Evolutionary conservation across 768 basidiomycete species (phyloP).

Genomic region (Suillus ampliporus): DNA sequence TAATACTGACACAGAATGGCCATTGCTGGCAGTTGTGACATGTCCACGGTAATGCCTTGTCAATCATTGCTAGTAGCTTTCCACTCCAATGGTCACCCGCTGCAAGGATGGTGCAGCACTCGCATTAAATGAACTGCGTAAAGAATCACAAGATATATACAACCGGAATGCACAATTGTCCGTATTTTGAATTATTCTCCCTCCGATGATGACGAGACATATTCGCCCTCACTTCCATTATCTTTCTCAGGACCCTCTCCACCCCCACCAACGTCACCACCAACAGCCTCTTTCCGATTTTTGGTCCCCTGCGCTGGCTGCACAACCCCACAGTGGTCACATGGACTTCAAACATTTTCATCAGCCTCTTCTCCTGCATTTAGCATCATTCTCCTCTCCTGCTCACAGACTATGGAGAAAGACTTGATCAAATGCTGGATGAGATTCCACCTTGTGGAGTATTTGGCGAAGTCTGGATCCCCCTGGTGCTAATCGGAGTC

Average conservation of each 20-base stretch:
- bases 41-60: background rate
- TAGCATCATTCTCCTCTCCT: background rate
- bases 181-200: background rate
- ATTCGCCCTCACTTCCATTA: background rate
- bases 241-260: background rate
- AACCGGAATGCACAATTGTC: no score
- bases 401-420: constrained; percentile 19
- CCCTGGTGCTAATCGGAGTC: no score
- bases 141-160: no score
- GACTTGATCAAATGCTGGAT: constrained; percentile 28
- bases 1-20: background rate
- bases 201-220: no score
- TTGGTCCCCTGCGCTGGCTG: background rate
- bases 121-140: no score
- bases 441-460: constrained; percentile 28
- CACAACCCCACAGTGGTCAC: background rate
- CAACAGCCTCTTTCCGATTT: background rate
- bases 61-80: no score
- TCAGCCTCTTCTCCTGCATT: no score
- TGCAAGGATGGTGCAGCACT: no score
- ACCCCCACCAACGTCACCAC: background rate
- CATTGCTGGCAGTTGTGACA: background rate
- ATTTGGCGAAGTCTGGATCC: constrained; percentile 22
- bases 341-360: background rate
- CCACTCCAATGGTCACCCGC: no score